Evolutionary conservation across 2,329 filamentous ascomycete genomes (phyloP), one percentile per base, ranked within the genome.

Genomic region (Sporothrix luriei): DNA sequence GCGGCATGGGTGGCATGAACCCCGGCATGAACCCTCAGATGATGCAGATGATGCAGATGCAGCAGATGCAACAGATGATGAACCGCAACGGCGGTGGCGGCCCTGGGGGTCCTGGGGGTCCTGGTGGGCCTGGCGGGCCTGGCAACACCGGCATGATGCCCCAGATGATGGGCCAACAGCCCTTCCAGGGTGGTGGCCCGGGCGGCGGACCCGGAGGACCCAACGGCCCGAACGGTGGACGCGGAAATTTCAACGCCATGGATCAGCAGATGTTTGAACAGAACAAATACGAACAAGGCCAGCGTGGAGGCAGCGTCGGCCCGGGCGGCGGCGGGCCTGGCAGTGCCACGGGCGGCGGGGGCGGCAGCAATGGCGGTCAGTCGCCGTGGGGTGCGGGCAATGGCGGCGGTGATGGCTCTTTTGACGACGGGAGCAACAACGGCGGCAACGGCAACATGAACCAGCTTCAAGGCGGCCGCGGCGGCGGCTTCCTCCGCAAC

Each of bases 231-330:
- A 38, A 33, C n/a, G 61, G 52, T 10, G 77, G 78, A 66, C 78
- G 75, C 38, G 79, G 78, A 43, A 76, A 74, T 54, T 91, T 89
- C 81, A 90, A 87, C 74, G 85, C 90, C 9, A 88, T 89, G 76
- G 90, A 93, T 73, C 90, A 93, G 78, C 84, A 91, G 72, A 84
- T 87, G 48, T 92, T 92, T 74, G 90, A 93, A 78, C 90, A 92
- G 79, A 89, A 91, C 74, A 92, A 93, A 78, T 92, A 92, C 78
- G 89, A 91, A 75, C 87, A 90, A 72, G 73, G 74, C 69, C 90
- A 84, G 72, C 86, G 85, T 69, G 80, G 78, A 79, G 73, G 73
- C 19, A 72, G 73, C 33, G 70, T 38, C 6, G 70, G 64, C 0
- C 69, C 69, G 1, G 62, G 70, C 21, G 72, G 67, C 57, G 71